Conservation (phyloP, 495 filamentous ascomycete species). For the Penicillium arizonense region DNA sequence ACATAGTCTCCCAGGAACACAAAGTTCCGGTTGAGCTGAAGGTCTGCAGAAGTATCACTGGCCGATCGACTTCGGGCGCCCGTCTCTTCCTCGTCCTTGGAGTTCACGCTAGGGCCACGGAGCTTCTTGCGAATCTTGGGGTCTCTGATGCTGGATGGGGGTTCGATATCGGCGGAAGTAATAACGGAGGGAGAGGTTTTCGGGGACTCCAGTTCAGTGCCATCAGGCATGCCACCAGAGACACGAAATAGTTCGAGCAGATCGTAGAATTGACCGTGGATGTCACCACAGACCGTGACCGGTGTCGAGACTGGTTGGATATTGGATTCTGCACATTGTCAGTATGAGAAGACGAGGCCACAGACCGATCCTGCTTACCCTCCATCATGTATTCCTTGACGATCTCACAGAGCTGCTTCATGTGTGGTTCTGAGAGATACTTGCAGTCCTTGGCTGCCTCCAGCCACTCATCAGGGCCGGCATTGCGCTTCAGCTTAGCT, state of each 20-base stretch:
- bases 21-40: constrained; percentile 70
- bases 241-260: constrained; percentile 95
- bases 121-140: constrained; percentile 80
- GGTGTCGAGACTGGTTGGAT: constrained; percentile 94
- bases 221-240: constrained; percentile 89
- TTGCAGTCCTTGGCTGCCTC: constrained; percentile 94
- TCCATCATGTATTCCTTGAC: constrained; percentile 99
- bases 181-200: constrained; percentile 65
- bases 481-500: constrained; percentile 74
- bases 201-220: constrained; percentile 63
- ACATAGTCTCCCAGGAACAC: constrained; percentile 98
- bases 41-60: constrained; percentile 40
- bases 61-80: constrained; percentile 32
- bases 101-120: constrained; percentile 47
- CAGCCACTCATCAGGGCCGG: constrained; percentile 94
- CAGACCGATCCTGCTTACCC: constrained; percentile 47
- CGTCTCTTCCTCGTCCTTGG: constrained; percentile 45
- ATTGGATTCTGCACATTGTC: constrained; percentile 72
- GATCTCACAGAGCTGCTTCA: constrained; percentile 98
- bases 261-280: constrained; percentile 99
- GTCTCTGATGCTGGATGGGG: constrained; percentile 80
- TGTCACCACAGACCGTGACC: constrained; percentile 98
- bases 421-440: constrained; percentile 89
- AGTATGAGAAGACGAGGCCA: neutral
- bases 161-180: constrained; percentile 81